Conservation (phyloP, 2,329 filamentous ascomycete species). For the Ophiostoma novo-ulmi region DNA sequence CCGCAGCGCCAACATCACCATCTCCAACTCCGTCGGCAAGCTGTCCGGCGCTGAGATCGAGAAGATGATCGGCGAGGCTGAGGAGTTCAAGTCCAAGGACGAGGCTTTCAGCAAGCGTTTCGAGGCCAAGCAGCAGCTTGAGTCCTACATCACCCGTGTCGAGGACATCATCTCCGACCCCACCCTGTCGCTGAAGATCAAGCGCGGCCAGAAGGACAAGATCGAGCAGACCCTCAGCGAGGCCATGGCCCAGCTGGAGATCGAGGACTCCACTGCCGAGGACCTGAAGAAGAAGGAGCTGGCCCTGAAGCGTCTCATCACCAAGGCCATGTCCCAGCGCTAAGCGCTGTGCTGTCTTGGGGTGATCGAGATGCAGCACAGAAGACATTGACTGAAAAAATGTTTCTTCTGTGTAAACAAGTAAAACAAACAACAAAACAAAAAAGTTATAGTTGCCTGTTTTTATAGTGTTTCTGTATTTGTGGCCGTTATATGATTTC, state of each 20-base stretch:
- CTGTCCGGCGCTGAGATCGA: conserved; percentile 92
- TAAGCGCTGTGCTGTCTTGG: conserved; percentile 41
- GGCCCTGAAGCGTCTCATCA: conserved; percentile 93
- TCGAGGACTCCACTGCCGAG: conserved; percentile 84
- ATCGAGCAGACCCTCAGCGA: conserved; percentile 96
- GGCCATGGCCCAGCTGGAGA: conserved; percentile 94
- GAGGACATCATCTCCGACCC: conserved; percentile 99
- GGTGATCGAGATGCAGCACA: conserved; percentile 3
- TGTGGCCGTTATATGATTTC: conserved; percentile 10
- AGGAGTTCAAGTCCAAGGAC: conserved; percentile 97
- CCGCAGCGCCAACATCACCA: conserved; percentile 98
- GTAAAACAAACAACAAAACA: conserved; percentile 10
- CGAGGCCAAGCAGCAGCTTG: conserved; percentile 97
- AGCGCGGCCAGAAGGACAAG: conserved; percentile 99
- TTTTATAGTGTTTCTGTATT: conserved; percentile 12
- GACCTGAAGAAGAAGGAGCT: conserved; percentile 99
- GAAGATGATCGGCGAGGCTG: conserved; percentile 93
- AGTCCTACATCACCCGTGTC: conserved; percentile 96
- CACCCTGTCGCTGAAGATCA: conserved; percentile 90
- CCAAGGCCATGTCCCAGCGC: conserved; percentile 94
- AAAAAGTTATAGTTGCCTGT: conserved; percentile 15
- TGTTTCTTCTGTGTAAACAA: conserved; percentile 4
- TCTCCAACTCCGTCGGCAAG: conserved; percentile 99
- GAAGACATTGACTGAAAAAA: background rate
- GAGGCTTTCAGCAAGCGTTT: conserved; percentile 99